phyloP scores from a whole-genome alignment of 495 filamentous ascomycete genomes.

The Xylaria cubensis region DNA sequence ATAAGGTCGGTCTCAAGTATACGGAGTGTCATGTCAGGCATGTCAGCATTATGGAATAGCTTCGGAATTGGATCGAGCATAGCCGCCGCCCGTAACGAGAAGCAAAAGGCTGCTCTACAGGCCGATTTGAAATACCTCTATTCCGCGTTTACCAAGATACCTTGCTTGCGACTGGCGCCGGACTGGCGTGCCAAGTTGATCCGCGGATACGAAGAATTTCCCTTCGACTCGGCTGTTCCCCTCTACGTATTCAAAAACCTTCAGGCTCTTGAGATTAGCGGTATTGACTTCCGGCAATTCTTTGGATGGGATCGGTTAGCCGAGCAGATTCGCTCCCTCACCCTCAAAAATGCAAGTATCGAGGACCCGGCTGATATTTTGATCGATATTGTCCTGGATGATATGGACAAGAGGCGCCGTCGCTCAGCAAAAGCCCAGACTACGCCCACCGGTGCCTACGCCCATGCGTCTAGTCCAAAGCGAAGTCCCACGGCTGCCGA shows the following conservation, averaged over 20 bases:
- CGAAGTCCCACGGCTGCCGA: conserved; percentile 64
- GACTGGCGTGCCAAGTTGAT: conserved; percentile 90
- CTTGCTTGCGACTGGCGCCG: conserved; percentile 83
- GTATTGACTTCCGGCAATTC: conserved; percentile 95
- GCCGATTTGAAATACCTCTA: conserved; percentile 94
- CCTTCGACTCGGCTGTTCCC: conserved; percentile 97
- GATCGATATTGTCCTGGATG: conserved; percentile 91
- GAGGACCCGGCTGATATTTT: conserved; percentile 91
- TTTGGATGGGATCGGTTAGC: conserved; percentile 95
- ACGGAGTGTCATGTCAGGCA: conserved; percentile 94
- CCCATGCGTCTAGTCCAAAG: conserved; percentile 64
- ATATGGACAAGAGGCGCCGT: conserved; percentile 88
- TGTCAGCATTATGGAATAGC: conserved; percentile 90
- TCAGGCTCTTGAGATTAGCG: conserved; percentile 88
- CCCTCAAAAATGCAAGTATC: conserved; percentile 84
- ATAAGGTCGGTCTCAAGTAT: conserved; percentile 96
- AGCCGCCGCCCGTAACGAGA: conserved; percentile 78
- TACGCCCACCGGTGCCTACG: conserved; percentile 74
- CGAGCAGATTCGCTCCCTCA: conserved; percentile 87
- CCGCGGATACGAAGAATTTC: conserved; percentile 94
- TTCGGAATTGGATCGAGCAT: conserved; percentile 80
- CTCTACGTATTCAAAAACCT: conserved; percentile 95
- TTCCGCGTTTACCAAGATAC: conserved; percentile 98
- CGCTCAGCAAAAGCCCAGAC: conserved; percentile 84
- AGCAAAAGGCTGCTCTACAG: conserved; percentile 81